phyloP scores from a whole-genome alignment of 495 filamentous ascomycete genomes.

The Amorphotheca resinae region DNA sequence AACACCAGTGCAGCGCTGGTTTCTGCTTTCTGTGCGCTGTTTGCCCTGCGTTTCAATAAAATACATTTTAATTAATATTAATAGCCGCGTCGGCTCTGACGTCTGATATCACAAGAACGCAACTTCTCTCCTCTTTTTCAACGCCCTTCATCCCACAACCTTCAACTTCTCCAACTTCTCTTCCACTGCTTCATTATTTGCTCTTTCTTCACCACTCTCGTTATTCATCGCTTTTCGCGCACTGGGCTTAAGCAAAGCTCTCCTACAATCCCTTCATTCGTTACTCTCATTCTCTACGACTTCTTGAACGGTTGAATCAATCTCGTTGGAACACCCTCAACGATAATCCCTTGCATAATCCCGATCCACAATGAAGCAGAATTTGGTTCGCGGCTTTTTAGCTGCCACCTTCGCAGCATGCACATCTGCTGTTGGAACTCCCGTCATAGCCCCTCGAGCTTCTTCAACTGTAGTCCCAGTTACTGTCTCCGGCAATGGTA shows the following conservation, averaged over 20 bases:
- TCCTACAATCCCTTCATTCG: neutral
- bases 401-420: neutral
- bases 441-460: constrained; percentile 10
- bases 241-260: neutral
- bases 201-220: neutral
- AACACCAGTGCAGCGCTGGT: too few species aligned
- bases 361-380: neutral
- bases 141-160: too few species aligned
- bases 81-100: too few species aligned
- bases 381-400: neutral
- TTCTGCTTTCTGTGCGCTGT: too few species aligned
- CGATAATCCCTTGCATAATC: neutral
- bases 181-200: too few species aligned
- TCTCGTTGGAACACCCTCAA: too few species aligned
- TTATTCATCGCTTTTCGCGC: neutral
- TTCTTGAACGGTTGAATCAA: neutral
- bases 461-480: constrained; percentile 29
- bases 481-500: constrained; percentile 42
- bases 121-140: too few species aligned
- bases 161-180: too few species aligned
- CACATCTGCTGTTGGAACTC: constrained; percentile 5
- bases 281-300: neutral
- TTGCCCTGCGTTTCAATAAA: too few species aligned
- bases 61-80: too few species aligned
- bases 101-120: too few species aligned